Evolutionary conservation across 1,284 basidiomycete genomes (phyloP), one percentile per base, ranked within the genome.

Genomic region (Moesziomyces globuligerus): DNA sequence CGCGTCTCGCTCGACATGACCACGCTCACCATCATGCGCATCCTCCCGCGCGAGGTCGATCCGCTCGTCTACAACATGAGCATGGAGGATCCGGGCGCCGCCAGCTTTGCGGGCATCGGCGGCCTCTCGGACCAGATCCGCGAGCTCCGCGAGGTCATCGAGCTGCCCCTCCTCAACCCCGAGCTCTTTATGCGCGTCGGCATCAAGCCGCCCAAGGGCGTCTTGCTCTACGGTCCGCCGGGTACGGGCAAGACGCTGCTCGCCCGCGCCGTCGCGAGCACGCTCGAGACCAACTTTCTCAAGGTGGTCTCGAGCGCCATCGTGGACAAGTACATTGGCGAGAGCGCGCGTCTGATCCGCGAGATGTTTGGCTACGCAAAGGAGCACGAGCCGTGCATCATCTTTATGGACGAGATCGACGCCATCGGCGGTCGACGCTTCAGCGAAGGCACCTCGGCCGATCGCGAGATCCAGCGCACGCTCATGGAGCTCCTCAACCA

Each of bases 61-160:
- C 96, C 96, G 18, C 86, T 96, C 80, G 95, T 99, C 6, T 98
- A 98, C 87, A 98, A 97, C 85, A 99, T 99, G 96, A 95, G 92
- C 72, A 87, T 97, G 78, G 96, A 99, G 84, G 95, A 98, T 80
- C 94, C 96, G 2, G 94, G 93, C 85, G 91, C 90, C 50, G 94
- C 93, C 18, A 89, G 92, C 17, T 98, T 98, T 83, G 95, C 95
- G 0, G 95, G 94, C 67, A 98, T 99, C 65, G 96, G 96, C 81
- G 96, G 96, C 37, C 84, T 99, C 49, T 88, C 90, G 48, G 96
- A 98, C 75, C 96, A 98, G 86, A 94, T 98, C 55, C 88, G 96
- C 65, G 96, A 98, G 82, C 84, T 98, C 78, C 89, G 95, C 74
- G 96, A 98, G 86, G 92, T 98, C 48, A 98, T 98, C 70, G 95